These are phyloP conservation scores for Citrus trifoliata DNA, from an alignment of 345 rosid genomes.

Conservation along the genomic window DNA sequence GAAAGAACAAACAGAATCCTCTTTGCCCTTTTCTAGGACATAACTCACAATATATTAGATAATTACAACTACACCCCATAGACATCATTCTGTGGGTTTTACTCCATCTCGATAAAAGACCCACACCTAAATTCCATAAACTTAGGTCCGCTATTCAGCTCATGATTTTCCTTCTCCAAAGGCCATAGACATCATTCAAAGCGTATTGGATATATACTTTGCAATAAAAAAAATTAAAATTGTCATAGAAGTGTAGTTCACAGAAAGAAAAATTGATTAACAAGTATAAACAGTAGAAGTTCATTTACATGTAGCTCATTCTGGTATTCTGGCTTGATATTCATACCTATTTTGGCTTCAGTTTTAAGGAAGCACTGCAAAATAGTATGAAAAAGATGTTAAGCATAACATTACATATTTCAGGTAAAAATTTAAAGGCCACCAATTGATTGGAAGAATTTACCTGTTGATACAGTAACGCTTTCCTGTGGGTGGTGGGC, in stretches of 20 bases:
- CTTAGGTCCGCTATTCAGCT: not conserved
- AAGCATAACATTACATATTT: not conserved
- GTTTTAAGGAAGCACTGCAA: slow-evolving; percentile 48
- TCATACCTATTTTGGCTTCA: slow-evolving; percentile 31
- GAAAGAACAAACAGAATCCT: not conserved
- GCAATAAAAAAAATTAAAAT: not conserved
- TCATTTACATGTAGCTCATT: not conserved
- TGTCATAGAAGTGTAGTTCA: not conserved
- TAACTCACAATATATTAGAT: not conserved
- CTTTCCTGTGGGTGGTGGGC: slow-evolving; percentile 83
- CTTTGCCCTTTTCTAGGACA: not conserved
- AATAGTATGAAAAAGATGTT: not conserved
- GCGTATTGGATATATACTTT: not conserved
- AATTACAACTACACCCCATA: not conserved
- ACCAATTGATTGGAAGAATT: not conserved
- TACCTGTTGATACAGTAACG: slow-evolving; percentile 91
- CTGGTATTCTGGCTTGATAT: not conserved
- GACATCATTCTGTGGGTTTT: not conserved
- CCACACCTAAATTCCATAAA: not conserved
- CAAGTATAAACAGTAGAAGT: not conserved
- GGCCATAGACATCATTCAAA: not conserved
- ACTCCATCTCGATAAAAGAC: not conserved
- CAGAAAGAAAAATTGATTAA: not conserved
- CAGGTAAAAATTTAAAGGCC: not conserved
- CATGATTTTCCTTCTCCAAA: not conserved